Conservation (phyloP, 2,329 filamentous ascomycete genomes). For the Macrophomina tecta region DNA sequence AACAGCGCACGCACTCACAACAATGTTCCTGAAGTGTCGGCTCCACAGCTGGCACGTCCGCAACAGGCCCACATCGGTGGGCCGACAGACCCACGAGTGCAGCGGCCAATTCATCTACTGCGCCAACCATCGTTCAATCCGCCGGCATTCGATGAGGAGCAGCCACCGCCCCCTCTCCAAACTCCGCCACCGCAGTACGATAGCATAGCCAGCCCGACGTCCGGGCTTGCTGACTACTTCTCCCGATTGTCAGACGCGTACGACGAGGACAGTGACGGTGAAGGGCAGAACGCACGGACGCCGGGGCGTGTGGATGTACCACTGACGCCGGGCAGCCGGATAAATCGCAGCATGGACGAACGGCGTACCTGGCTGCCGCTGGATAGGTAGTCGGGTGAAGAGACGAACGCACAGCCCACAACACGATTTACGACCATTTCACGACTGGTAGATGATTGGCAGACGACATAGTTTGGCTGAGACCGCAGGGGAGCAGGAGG, state of each 20-base stretch:
- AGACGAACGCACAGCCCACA: background rate
- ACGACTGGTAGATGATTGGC: conserved; percentile 17
- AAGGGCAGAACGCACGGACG: conserved; percentile 51
- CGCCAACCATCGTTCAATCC: conserved; percentile 86
- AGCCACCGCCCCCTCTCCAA: conserved; percentile 73
- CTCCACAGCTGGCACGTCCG: conserved; percentile 59
- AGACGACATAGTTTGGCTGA: conserved; percentile 15
- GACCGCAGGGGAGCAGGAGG: background rate
- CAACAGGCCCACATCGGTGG: conserved; percentile 54
- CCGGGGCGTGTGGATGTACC: conserved; percentile 60
- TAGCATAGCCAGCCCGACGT: conserved; percentile 74
- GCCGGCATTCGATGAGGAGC: conserved; percentile 82
- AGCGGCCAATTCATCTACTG: conserved; percentile 82
- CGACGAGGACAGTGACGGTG: conserved; percentile 65
- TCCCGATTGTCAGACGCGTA: conserved; percentile 71
- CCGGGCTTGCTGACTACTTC: conserved; percentile 83
- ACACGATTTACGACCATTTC: conserved; percentile 17
- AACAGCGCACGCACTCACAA: conserved; percentile 42
- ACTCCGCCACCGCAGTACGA: conserved; percentile 90
- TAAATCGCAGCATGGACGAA: conserved; percentile 70
- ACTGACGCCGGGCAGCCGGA: conserved; percentile 66
- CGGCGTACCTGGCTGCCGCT: conserved; percentile 61
- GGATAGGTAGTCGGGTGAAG: conserved; percentile 32
- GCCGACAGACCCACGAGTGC: conserved; percentile 51
- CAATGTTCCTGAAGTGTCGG: conserved; percentile 36